Percentiles rank a stretch among this genome's conserved stretches.
phyloP scores from a whole-genome alignment of 192 early-diverging fungal species.

The Lobosporangium transversale region DNA sequence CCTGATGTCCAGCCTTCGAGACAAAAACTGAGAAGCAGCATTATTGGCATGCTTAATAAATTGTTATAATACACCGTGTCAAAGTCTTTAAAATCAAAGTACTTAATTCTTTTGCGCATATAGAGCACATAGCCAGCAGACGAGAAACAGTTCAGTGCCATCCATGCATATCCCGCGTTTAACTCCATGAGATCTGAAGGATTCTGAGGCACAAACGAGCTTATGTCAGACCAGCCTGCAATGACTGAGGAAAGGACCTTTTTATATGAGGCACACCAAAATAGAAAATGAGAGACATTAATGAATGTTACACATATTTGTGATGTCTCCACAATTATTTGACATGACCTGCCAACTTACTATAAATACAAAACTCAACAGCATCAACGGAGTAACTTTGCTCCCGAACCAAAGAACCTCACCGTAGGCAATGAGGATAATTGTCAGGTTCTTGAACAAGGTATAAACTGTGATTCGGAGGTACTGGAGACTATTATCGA shows the following conservation, averaged over 20 bases:
- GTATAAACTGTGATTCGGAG: constrained; percentile 95
- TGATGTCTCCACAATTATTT: no score
- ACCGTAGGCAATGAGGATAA: constrained; percentile 95
- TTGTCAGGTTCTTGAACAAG: constrained; percentile 98
- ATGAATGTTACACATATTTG: no score
- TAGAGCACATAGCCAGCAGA: constrained; percentile 89
- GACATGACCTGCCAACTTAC: no score
- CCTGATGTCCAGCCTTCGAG: constrained; percentile 76
- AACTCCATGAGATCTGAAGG: constrained; percentile 20
- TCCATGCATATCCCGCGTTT: constrained; percentile 83
- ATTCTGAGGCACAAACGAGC: constrained; percentile 41
- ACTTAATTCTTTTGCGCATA: constrained; percentile 91
- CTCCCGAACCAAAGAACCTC: constrained; percentile 89
- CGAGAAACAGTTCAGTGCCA: constrained; percentile 90
- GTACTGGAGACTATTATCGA: constrained; percentile 73
- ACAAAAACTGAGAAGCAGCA: constrained; percentile 71
- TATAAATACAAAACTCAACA: constrained; percentile 87
- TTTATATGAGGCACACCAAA: neutral
- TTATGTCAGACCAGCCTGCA: constrained; percentile 83
- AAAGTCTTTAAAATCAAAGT: constrained; percentile 95
- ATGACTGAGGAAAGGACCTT: constrained; percentile 87
- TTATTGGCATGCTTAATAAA: constrained; percentile 84
- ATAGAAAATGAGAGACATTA: neutral
- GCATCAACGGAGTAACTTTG: constrained; percentile 81
- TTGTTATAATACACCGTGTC: constrained; percentile 99